Evolutionary conservation across 2,329 filamentous ascomycete species (phyloP).

Genomic region (Alternaria burnsii): DNA sequence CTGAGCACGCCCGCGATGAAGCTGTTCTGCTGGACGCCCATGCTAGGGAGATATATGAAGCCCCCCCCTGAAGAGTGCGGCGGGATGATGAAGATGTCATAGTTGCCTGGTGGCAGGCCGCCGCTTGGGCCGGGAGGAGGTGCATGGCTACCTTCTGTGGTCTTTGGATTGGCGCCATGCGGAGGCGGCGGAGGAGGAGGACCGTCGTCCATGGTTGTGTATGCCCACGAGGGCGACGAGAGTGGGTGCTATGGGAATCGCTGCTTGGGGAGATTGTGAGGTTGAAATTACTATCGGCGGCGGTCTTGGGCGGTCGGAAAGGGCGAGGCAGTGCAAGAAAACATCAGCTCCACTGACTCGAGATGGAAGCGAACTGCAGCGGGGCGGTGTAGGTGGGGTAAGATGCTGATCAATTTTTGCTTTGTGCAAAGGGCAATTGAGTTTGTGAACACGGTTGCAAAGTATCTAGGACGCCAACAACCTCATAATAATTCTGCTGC

Average conservation of each 20-base stretch:
- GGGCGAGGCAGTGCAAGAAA: slow-evolving; percentile 31
- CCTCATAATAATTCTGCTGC: slow-evolving; percentile 3
- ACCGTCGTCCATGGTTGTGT: slow-evolving; percentile 49
- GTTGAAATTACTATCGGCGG: slow-evolving; percentile 8
- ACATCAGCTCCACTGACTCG: slow-evolving; percentile 36
- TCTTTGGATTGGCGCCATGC: slow-evolving; percentile 80
- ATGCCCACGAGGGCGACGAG: slow-evolving; percentile 36
- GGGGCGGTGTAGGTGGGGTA: slow-evolving; percentile 14
- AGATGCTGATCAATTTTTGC: slow-evolving; percentile 6
- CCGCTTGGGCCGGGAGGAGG: slow-evolving; percentile 41
- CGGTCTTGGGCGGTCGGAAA: slow-evolving; percentile 18
- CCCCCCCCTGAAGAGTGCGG: slow-evolving; percentile 88
- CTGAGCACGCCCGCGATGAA: slow-evolving; percentile 87
- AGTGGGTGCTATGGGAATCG: slow-evolving; percentile 24
- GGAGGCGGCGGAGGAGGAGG: slow-evolving; percentile 83
- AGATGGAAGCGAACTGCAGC: slow-evolving; percentile 18
- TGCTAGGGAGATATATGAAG: slow-evolving; percentile 91
- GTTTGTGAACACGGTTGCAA: slow-evolving; percentile 14
- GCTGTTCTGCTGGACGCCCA: slow-evolving; percentile 86
- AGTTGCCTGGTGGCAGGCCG: slow-evolving; percentile 85
- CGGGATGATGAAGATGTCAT: slow-evolving; percentile 97
- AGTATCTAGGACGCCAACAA: slow-evolving; percentile 7
- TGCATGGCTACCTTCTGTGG: slow-evolving; percentile 49
- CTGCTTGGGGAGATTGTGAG: slow-evolving; percentile 8
- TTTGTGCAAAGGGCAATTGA: slow-evolving; percentile 13